Evolutionary conservation across 1,284 basidiomycete genomes (phyloP), one percentile per base, ranked within the genome.

Genomic region (Trichosporon coremiiforme): DNA sequence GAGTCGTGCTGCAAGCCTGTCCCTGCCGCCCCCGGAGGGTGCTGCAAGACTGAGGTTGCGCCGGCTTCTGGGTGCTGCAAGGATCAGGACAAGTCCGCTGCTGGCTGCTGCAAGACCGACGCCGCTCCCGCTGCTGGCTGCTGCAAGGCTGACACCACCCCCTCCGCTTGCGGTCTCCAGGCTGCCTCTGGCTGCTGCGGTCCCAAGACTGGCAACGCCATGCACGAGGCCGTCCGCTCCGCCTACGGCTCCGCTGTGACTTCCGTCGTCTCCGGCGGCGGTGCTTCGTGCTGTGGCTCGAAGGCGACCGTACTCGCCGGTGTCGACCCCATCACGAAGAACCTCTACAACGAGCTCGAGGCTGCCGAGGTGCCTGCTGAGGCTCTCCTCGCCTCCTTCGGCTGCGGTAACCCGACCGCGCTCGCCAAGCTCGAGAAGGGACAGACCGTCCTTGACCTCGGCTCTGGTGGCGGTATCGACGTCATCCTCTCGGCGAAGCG

Each of bases 391-490:
- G 72, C 72, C 5, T 73, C 72, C 35, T 71, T 74, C 36, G 73
- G 73, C 0, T 74, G 73, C 64, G 73, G 73, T n/a, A 74, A 74
- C 68, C 73, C 73, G 4, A 74, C 73, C 2, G 73, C 73, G n/a
- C 68, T 71, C 17, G 73, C 70, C 25, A 33, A 65, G 29, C 70
- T 74, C 25, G n/a, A 41, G 7, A 57, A 88, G 86, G 88, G 87
- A 47, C 87, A 89, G 78, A 82, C 76, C 0, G 85, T 88, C 4
- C 76, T 89, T 3, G 86, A 89, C 76, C 82, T 89, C 13, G 88
- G 87, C 15, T 87, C 85, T 0, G 87, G 88, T 2, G 87, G 85
- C 3, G 88, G 87, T 0, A 82, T 87, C 29, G 87, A 89, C 73
- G 82, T 88, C 22, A 84, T 89, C 65, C 82, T 88, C 7, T 86